Evolutionary conservation across 345 rosid genomes (phyloP), one percentile per base, ranked within the genome.

Genomic region (Hypericum androsaemum): DNA sequence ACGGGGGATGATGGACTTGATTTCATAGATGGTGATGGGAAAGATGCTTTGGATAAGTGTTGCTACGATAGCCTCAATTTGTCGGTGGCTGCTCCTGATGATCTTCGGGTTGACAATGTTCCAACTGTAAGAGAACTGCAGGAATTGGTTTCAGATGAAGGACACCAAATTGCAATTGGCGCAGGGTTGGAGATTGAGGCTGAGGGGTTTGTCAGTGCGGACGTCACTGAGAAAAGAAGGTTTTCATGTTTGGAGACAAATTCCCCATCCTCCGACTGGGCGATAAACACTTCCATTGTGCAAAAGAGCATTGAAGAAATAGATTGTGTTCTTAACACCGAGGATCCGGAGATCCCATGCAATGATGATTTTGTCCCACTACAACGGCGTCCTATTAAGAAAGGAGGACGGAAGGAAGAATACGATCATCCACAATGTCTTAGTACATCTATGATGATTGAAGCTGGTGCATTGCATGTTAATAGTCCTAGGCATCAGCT

Each of bases 211-310:
- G 51, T 36, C 32, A 35, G 63, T 40, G 54, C 48, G 44, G 61
- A 66, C 58, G 64, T 45, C 40, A 66, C 61, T 64, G 71, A 71
- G 58, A 53, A 50, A 22, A 22, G 4, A 50, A 39, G 15, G 53
- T 50, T 50, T 41, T 57, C 46, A 62, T 56, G 57, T 71, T 47
- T 63, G 42, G 82, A 78, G 47, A 71, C 53, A 49, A 74, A 66
- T 59, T 37, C 39, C 62, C 72, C 64, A 37, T 60, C 75, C 37
- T 63, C 62, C n/a, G 12, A 5, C 10, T 43, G 41, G 37, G 61
- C 57, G 41, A 50, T 43, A 40, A 49, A 13, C 56, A 51, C 49
- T 35, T 50, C 37, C 8, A 47, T 47, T 43, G 50, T 37, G 16
- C 56, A 65, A 39, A 0, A 12, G 0, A 46, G 8, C 10, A 37